Evolutionary conservation across 768 basidiomycete genomes (phyloP), one percentile per base, ranked within the genome.

Genomic region (Calocybe gangraenosa): DNA sequence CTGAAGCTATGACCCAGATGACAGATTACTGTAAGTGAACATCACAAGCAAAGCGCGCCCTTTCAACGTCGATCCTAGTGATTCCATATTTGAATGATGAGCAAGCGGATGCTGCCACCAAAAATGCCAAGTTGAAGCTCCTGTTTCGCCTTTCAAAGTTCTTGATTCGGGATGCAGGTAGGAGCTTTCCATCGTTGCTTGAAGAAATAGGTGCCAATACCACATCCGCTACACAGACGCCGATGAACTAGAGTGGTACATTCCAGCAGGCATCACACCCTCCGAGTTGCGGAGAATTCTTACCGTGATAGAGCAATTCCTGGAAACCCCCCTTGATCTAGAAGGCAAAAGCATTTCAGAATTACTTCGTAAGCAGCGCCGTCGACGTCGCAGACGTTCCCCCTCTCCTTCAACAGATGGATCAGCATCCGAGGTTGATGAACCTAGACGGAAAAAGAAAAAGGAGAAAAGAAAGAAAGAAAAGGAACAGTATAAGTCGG

Each of bases 61-160:
- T 6, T 28, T 31, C 36, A 8, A 46, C 6, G 4, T 1, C 19
- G 15, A 3, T 17, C 25, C 18, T 28, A 94, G 92, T 78, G 42
- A 83, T 94, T 20, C 86, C 84, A 13, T 90, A 85, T 46, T 56
- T 82, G 35, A 79, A 65, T 42, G 84, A 96, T 42, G 81, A 89
- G 46, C 78, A 84, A 44, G 87, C 84, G 11, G 68, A 81, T 17
- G 90, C 87, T 0, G 86, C 84, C 2, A 85, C 84, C 21, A 85
- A 79, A 57, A 82, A 96, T 56, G 70, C 81, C 9, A 75, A 84
- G 45, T 69, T 97, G 50, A 93, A 92, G 60, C 77, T 98, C 20
- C 64, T 98, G 50, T 86, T 96, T 63, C 82, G 86, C 28, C 69
- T 98, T 7, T 69, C 84, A 17, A 79, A 82, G 30, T 94, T 94